These are phyloP conservation scores for Aspergillus saccharolyticus DNA, from an alignment of 495 filamentous ascomycete genomes.

Conservation along the genomic window DNA sequence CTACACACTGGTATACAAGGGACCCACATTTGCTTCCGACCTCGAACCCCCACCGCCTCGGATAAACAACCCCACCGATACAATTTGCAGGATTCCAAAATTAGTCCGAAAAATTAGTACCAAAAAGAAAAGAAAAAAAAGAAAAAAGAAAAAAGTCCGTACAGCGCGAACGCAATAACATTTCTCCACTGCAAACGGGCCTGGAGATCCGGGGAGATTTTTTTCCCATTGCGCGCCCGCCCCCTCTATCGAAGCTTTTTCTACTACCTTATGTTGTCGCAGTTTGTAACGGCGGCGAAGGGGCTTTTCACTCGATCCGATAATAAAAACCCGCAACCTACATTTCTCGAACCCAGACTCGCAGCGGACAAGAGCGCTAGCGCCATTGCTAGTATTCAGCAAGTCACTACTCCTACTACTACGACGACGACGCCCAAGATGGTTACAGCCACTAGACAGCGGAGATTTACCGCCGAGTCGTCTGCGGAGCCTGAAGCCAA, in stretches of 20 bases:
- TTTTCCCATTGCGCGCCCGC: too few species aligned
- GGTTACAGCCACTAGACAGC: constrained; percentile 35
- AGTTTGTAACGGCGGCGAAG: constrained; percentile 43
- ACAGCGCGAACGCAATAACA: constrained; percentile 10
- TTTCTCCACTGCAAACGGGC: constrained; percentile 11
- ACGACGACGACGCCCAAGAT: constrained; percentile 23
- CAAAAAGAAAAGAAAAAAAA: too few species aligned
- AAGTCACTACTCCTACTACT: too few species aligned
- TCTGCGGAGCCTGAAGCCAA: constrained; percentile 18
- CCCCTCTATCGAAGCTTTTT: too few species aligned
- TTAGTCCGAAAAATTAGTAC: too few species aligned
- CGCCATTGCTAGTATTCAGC: background rate
- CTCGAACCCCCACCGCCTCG: constrained; percentile 16
- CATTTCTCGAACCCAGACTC: constrained; percentile 14
- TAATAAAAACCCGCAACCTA: constrained; percentile 17
- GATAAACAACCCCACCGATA: constrained; percentile 33
- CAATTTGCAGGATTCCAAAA: too few species aligned
- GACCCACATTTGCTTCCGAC: too few species aligned
- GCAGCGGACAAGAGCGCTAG: constrained; percentile 11
- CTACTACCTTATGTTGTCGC: constrained; percentile 31
- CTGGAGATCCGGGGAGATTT: constrained; percentile 4
- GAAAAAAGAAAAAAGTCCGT: too few species aligned
- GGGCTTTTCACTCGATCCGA: constrained; percentile 36
- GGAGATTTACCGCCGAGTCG: constrained; percentile 16
- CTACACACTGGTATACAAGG: too few species aligned